These are phyloP conservation scores for Sugiyamaella pinicola DNA, from an alignment of 1,139 yeast genomes.

Conservation along the genomic window DNA sequence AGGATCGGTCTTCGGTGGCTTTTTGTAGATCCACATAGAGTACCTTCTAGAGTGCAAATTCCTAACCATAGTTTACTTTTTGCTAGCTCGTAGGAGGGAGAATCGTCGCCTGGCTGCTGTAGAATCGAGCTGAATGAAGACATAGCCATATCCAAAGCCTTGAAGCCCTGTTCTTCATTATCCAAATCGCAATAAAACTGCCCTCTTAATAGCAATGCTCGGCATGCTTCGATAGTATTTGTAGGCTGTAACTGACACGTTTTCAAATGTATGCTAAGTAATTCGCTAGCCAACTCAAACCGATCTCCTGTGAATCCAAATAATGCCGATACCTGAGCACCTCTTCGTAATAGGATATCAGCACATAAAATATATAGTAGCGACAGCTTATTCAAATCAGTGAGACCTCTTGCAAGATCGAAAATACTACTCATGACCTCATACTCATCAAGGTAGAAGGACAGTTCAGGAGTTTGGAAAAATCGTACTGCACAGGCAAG, in stretches of 20 bases:
- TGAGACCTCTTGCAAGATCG: slow-evolving; percentile 15
- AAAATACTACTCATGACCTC: slow-evolving; percentile 14
- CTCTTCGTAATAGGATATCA: slow-evolving; percentile 17
- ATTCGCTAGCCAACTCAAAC: slow-evolving; percentile 10
- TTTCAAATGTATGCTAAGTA: slow-evolving; percentile 15
- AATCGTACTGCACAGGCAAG: slow-evolving; percentile 19
- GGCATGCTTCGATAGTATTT: slow-evolving; percentile 13
- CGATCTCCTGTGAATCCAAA: slow-evolving; percentile 17
- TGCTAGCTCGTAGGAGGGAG: background rate
- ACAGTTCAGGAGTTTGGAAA: slow-evolving; percentile 19
- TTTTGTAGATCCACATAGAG: slow-evolving; percentile 10
- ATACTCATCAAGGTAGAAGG: slow-evolving; percentile 19
- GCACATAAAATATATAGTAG: slow-evolving; percentile 21
- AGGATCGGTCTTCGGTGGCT: slow-evolving; percentile 8
- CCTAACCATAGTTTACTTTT: slow-evolving; percentile 12
- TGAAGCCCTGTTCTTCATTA: slow-evolving; percentile 11
- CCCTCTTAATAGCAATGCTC: slow-evolving; percentile 11
- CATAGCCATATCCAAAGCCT: slow-evolving; percentile 14
- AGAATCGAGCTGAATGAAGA: slow-evolving; percentile 8
- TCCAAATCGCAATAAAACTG: slow-evolving; percentile 12
- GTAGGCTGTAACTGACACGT: slow-evolving; percentile 16
- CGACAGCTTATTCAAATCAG: slow-evolving; percentile 13
- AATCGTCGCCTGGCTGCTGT: slow-evolving; percentile 4
- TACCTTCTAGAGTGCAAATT: slow-evolving; percentile 17
- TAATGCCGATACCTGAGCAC: slow-evolving; percentile 16